Evolutionary conservation across 192 early-diverging fungal species (phyloP).

Genomic region (Coemansia sp.): DNA sequence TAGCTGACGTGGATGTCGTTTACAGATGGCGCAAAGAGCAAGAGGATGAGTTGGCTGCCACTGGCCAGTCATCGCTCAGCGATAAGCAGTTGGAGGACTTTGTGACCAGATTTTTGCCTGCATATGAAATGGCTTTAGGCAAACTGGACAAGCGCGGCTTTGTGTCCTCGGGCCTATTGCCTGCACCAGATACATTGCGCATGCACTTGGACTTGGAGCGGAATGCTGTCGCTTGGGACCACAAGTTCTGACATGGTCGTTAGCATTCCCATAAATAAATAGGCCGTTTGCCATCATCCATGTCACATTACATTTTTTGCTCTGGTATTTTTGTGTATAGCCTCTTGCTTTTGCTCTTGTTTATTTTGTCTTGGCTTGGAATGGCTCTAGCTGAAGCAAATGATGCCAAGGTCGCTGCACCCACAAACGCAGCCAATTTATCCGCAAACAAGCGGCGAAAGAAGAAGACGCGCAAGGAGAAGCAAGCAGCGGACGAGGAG

Average conservation of each 20-base stretch:
- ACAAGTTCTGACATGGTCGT: constrained; percentile 26
- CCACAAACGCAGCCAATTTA: background rate
- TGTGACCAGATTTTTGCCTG: constrained; percentile 86
- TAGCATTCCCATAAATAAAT: constrained; percentile 3
- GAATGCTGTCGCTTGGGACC: constrained; percentile 37
- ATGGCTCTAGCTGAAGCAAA: constrained; percentile 4
- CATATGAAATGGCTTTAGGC: constrained; percentile 57
- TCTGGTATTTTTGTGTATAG: background rate
- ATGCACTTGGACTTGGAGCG: constrained; percentile 47
- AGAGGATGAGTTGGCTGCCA: constrained; percentile 60
- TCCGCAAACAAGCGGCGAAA: constrained; percentile 32
- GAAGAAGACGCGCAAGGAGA: constrained; percentile 48
- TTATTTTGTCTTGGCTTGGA: background rate
- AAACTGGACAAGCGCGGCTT: constrained; percentile 38
- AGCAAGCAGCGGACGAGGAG: constrained; percentile 27
- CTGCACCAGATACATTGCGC: constrained; percentile 23
- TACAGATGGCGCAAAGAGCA: constrained; percentile 88
- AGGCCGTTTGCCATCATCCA: background rate
- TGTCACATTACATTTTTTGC: background rate
- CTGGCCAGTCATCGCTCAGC: constrained; percentile 55
- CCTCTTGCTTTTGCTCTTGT: too few relatives aligned
- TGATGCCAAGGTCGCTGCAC: background rate
- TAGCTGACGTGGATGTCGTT: constrained; percentile 60
- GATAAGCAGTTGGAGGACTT: constrained; percentile 78
- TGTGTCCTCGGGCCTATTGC: constrained; percentile 27